Percentiles rank a stretch among this genome's conserved stretches.
These are phyloP conservation scores for Inonotus obliquus DNA, from an alignment of 1,284 basidiomycete species.

Conservation along the genomic window DNA sequence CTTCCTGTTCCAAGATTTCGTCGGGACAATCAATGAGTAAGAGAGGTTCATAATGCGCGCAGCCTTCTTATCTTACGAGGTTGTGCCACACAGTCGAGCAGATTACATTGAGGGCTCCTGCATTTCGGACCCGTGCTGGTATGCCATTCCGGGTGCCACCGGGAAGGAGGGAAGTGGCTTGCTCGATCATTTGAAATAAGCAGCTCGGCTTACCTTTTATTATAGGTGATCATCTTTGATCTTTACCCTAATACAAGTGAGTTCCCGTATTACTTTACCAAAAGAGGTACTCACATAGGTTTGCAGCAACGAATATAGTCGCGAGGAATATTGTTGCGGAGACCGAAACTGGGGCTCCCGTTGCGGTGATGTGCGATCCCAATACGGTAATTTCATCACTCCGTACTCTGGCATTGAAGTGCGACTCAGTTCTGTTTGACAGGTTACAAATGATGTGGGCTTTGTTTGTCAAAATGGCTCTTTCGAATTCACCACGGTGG, in stretches of 20 bases:
- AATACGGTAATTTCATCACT: conserved; percentile 34
- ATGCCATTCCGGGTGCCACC: conserved; percentile 42
- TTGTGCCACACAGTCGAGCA: conserved; percentile 32
- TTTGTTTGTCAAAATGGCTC: conserved; percentile 51
- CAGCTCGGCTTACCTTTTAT: background rate
- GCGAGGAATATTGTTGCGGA: conserved; percentile 42
- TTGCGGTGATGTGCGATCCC: conserved; percentile 52
- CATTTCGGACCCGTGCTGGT: conserved; percentile 54
- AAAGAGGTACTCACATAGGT: background rate
- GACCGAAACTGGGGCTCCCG: conserved; percentile 40
- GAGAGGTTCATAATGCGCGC: background rate
- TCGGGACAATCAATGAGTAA: conserved; percentile 49
- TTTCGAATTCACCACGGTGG: conserved; percentile 32
- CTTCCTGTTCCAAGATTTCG: conserved; percentile 51
- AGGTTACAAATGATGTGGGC: conserved; percentile 48
- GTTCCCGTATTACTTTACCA: background rate
- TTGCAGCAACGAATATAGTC: conserved; percentile 42
- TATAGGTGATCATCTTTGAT: conserved; percentile 44
- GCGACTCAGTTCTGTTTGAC: conserved; percentile 3
- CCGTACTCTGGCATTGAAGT: background rate
- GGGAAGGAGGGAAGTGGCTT: conserved; percentile 41
- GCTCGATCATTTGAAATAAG: background rate
- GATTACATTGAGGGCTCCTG: conserved; percentile 53
- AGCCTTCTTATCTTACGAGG: background rate
- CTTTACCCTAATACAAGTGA: conserved; percentile 48